A percentile compares a stretch with the other conserved stretches of the same genome.
Conservation (phyloP, 768 basidiomycete species). For the Mycena albidolilacea region DNA sequence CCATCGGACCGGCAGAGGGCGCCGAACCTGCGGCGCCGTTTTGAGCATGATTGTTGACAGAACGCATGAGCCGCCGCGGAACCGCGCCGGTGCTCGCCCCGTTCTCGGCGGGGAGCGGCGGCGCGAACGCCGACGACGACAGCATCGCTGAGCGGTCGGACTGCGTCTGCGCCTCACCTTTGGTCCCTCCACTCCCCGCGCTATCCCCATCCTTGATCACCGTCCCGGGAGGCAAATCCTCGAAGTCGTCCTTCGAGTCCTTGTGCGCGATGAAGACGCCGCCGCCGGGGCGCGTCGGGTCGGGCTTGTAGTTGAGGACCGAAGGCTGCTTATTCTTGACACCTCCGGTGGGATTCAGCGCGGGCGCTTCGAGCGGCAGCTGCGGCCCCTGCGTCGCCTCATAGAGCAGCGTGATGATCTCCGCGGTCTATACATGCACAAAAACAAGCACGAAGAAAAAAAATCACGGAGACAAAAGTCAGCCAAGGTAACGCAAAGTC, state of each 20-base stretch:
- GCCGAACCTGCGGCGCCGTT: slow-evolving; percentile 44
- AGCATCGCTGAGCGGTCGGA: slow-evolving; percentile 1
- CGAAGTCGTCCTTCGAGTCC: slow-evolving; percentile 61
- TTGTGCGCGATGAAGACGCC: slow-evolving; percentile 85
- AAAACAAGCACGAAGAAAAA: slow-evolving; percentile 6
- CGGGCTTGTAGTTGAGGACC: slow-evolving; percentile 81
- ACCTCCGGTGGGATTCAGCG: slow-evolving; percentile 86
- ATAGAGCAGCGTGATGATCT: slow-evolving; percentile 92
- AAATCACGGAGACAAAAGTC: slow-evolving; percentile 27
- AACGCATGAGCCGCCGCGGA: slow-evolving; percentile 43
- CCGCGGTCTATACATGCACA: slow-evolving; percentile 75
- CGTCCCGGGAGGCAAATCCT: slow-evolving; percentile 69
- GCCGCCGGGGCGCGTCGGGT: slow-evolving; percentile 86
- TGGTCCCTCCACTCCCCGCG: slow-evolving; percentile 40
- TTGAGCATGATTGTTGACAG: slow-evolving; percentile 42
- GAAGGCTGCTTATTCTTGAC: slow-evolving; percentile 70
- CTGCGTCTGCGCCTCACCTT: slow-evolving; percentile 62
- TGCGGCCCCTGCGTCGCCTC: slow-evolving; percentile 90
- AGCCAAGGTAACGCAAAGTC: slow-evolving; percentile 5
- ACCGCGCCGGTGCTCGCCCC: slow-evolving; percentile 1
- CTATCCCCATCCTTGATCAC: slow-evolving; percentile 63
- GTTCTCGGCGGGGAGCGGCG: slow-evolving; percentile 26
- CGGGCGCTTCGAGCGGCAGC: slow-evolving; percentile 68
- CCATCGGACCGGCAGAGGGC: slow-evolving; percentile 50
- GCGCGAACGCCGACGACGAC: slow-evolving; percentile 37